Conservation (phyloP, 148 eudicot species). For the Silene conica region DNA sequence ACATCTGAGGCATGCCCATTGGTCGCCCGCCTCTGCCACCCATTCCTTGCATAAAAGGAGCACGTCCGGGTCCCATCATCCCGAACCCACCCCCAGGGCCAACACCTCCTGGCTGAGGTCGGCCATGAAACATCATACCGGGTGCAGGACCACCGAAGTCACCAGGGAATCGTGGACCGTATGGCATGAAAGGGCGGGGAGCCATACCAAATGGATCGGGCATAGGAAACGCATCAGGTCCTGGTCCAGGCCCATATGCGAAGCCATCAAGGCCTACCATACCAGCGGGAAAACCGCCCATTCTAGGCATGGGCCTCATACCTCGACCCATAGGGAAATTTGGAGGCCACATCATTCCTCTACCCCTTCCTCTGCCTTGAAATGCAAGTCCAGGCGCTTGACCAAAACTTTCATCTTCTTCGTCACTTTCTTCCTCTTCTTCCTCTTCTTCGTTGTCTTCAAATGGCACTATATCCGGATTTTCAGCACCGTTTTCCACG, state of each 20-base stretch:
- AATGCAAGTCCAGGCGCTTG: constrained; percentile 38
- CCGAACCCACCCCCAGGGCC: constrained; percentile 72
- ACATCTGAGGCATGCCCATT: constrained; percentile 47
- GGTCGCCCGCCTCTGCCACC: constrained; percentile 63
- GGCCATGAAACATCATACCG: constrained; percentile 76
- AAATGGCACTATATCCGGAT: constrained; percentile 87
- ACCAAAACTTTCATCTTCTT: constrained; percentile 66
- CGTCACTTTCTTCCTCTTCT: constrained; percentile 90
- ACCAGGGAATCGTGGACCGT: constrained; percentile 67
- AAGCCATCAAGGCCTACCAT: constrained; percentile 82
- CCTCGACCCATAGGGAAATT: constrained; percentile 73
- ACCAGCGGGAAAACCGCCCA: constrained; percentile 73
- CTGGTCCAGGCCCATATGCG: constrained; percentile 50
- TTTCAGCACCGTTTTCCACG: constrained; percentile 61
- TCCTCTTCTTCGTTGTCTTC: constrained; percentile 98
- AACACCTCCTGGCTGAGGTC: constrained; percentile 57
- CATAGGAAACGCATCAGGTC: constrained; percentile 65
- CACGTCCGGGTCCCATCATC: constrained; percentile 85
- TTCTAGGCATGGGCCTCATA: constrained; percentile 58
- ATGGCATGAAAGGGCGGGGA: constrained; percentile 83
- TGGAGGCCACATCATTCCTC: constrained; percentile 92
- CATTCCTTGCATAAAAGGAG: constrained; percentile 78
- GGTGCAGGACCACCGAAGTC: constrained; percentile 61
- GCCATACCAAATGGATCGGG: constrained; percentile 71
- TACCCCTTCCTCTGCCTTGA: constrained; percentile 84